Conservation (phyloP, 768 basidiomycete species). For the Podaxis sp. region DNA sequence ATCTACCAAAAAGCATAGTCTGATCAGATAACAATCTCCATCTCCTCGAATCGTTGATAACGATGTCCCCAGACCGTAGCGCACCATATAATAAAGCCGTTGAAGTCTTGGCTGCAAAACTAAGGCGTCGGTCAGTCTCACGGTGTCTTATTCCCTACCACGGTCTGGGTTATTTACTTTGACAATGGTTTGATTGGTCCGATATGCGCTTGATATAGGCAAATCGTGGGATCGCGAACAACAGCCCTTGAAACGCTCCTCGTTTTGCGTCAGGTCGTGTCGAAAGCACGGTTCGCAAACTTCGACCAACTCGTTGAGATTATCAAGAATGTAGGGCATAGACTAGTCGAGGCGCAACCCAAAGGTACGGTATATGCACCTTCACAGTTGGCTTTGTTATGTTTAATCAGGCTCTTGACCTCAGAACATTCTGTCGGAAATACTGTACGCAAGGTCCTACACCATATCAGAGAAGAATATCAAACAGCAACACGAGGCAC, state of each 20-base stretch:
- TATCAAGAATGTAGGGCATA: conserved; percentile 75
- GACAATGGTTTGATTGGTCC: background rate
- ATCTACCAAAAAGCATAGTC: background rate
- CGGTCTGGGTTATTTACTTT: conserved; percentile 6
- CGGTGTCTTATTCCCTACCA: background rate
- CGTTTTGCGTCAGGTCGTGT: conserved; percentile 85
- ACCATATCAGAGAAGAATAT: conserved; percentile 94
- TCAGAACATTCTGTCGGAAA: conserved; percentile 94
- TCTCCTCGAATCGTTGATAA: conserved; percentile 5
- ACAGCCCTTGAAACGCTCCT: conserved; percentile 88
- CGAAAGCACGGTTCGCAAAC: conserved; percentile 80
- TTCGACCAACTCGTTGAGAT: conserved; percentile 81
- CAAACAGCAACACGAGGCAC: conserved; percentile 65
- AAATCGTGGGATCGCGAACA: conserved; percentile 86
- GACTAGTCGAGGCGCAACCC: conserved; percentile 86
- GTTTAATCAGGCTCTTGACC: background rate
- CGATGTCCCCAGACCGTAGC: conserved; percentile 40
- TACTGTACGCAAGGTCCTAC: conserved; percentile 87
- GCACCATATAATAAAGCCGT: conserved; percentile 52
- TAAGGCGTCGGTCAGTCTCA: conserved; percentile 63
- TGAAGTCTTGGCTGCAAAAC: conserved; percentile 63
- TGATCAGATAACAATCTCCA: background rate
- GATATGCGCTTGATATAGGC: conserved; percentile 40
- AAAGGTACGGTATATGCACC: conserved; percentile 60
- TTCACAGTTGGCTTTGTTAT: background rate